phyloP scores from a whole-genome alignment of 179 eudicot genomes.

The Silene noctiflora region DNA sequence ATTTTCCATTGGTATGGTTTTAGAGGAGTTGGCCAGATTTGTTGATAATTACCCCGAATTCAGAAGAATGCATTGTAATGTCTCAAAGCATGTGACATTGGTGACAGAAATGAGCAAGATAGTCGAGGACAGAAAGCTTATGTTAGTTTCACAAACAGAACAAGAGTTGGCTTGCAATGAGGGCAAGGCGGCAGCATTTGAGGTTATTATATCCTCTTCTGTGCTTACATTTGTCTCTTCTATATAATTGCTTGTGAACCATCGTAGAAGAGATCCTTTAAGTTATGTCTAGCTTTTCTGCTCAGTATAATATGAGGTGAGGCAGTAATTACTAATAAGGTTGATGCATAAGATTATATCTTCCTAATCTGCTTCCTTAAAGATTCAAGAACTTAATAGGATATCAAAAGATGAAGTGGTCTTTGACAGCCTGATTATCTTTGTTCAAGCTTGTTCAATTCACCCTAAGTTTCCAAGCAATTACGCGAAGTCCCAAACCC shows the following conservation, averaged over 20 bases:
- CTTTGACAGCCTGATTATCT: neutral
- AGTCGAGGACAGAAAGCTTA: conserved; percentile 87
- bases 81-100: conserved; percentile 85
- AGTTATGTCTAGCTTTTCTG: neutral
- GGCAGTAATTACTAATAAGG: too few relatives aligned
- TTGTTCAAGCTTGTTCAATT: neutral
- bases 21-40: conserved; percentile 97
- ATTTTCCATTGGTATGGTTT: conserved; percentile 21
- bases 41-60: conserved; percentile 94
- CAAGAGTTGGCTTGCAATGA: conserved; percentile 96
- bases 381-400: neutral
- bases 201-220: conserved; percentile 41
- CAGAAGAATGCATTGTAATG: conserved; percentile 87
- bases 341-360: neutral
- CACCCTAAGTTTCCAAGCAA: neutral
- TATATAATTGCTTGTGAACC: neutral
- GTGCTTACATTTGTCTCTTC: conserved; percentile 4
- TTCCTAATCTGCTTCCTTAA: neutral
- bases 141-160: conserved; percentile 88
- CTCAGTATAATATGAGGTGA: neutral
- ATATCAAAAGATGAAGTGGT: neutral
- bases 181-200: conserved; percentile 90
- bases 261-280: neutral
- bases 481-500: neutral
- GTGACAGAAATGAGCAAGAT: conserved; percentile 95